Base-by-base conservation (phyloP, 352 stramenopile species). In the Thraustochytrium striatum region DNA sequence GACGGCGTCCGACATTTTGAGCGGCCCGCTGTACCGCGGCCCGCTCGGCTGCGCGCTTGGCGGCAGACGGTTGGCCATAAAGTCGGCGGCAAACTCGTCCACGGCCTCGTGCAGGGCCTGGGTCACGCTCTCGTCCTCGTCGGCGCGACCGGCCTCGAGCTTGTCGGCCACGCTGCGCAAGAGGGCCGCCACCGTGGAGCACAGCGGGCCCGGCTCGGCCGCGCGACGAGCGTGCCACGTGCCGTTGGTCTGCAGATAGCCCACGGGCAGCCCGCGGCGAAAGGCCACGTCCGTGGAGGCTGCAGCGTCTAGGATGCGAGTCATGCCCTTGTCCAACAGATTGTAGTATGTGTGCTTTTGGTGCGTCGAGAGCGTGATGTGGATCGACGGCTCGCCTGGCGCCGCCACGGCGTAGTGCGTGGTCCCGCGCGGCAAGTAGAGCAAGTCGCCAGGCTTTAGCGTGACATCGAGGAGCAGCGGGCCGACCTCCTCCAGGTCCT, bases 361-460 rank as follows among this genome's bases (percentile, higher is more conserved):
- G 59, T 89, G 89, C 8, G 90, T 92, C 0, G 91, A 95, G 13
- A 96, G 88, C 0, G 91, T 96, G 57, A 95, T 83, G 79, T 96
- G 91, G 57, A 96, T 79, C 41, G 91, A 95, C 72, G 58, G 36
- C 43, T 75, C 52, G 21, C 57, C 70, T 30, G 57, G 38, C 0
- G 83, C 78, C 16, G 84, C 82, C 21, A 73, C 59, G 30, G 91
- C 91, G 61, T 95, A 88, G 70, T 96, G 91, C 61, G 93, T 92
- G 72, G 91, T 95, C n/a, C 91, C 91, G 16, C 91, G 87, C 8
- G 91, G 91, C 44, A 96, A 92, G 83, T 96, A 96, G 21, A 96
- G 83, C 82, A 95, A 70, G 72, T 96, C 91, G 19, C 91, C 91
- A 65, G 90, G 73, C 79, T 91, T 85, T 43, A 96, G 83, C 58